Base-by-base conservation (phyloP, 441 rosid genomes). In the Kokia cookei region DNA sequence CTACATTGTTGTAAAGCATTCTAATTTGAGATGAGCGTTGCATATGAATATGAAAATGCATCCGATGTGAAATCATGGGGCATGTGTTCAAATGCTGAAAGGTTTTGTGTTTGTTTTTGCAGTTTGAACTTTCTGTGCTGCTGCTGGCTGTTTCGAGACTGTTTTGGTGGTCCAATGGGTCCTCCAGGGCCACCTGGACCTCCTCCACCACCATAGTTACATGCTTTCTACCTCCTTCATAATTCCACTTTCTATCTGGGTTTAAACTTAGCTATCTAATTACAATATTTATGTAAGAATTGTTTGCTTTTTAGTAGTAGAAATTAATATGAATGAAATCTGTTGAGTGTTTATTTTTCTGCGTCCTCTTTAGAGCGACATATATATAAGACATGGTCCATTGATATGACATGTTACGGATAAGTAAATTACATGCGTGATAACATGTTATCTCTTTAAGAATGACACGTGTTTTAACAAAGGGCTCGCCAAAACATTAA, bases 141-240 rank as follows among this genome's bases (percentile, higher is more conserved):
- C 54, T 89, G 93, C 85, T 76, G 87, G 91, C 77, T 89, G 80
- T 64, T 89, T 7, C 86, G 70, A 82, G 89, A 82, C 75, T 86
- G 87, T 72, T 86, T 85, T 10, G 87, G 87, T 24, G 86, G 85
- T 29, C 88, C 84, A n/a, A 2, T 15, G 3, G 85, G 85, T 35
- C 89, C 83, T 1, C 81, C 75, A 1, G 89, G 86, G 0, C 80
- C 85, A 2, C 79, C 78, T 0, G 83, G 68, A 5, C 77, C 77
- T 1, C 74, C 76, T 0, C 37, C 51, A 22, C 68, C 80, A 13
- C 86, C 81, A 6, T 75, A 65, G 48, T 22, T 55, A 9, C 29
- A 55, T 55, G 17, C 15, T 58, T 58, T 58, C 63, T 26, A 26
- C 8, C 37, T 59, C 3, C 63, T 26, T 1, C 26, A 3, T 5